phyloP scores from a whole-genome alignment of 495 filamentous ascomycete species.

The Annulohypoxylon maeteangense region DNA sequence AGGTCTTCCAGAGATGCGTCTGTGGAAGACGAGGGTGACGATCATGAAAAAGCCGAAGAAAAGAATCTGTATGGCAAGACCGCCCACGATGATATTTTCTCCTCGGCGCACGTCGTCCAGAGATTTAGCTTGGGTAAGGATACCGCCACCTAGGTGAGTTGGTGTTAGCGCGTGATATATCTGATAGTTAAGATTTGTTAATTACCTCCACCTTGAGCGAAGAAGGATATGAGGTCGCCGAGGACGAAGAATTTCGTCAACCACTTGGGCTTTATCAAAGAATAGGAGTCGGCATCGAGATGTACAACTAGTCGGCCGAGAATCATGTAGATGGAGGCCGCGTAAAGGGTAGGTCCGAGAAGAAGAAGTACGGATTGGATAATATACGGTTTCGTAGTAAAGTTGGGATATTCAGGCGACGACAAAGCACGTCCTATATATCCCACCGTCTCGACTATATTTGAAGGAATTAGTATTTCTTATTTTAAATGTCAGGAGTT shows the following conservation, averaged over 20 bases:
- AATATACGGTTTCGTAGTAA: slow-evolving; percentile 55
- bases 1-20: slow-evolving; percentile 29
- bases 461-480: background rate
- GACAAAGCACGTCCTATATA: slow-evolving; percentile 64
- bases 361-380: slow-evolving; percentile 60
- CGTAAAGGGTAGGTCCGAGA: slow-evolving; percentile 62
- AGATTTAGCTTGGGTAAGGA: slow-evolving; percentile 43
- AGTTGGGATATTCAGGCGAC: slow-evolving; percentile 46
- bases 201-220: slow-evolving; percentile 39
- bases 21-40: slow-evolving; percentile 53
- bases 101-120: slow-evolving; percentile 47
- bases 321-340: slow-evolving; percentile 66
- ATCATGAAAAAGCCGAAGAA: slow-evolving; percentile 64
- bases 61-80: slow-evolving; percentile 59
- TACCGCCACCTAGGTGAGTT: slow-evolving; percentile 41
- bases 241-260: slow-evolving; percentile 57
- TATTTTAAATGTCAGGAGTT: background rate
- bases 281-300: slow-evolving; percentile 49
- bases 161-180: background rate
- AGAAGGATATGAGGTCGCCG: slow-evolving; percentile 52
- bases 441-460: slow-evolving; percentile 67
- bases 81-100: slow-evolving; percentile 56
- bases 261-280: slow-evolving; percentile 52
- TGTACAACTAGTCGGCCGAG: slow-evolving; percentile 57
- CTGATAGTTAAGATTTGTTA: background rate